Base-by-base conservation (phyloP, 495 filamentous ascomycete genomes). In the Annulohypoxylon stygium region DNA sequence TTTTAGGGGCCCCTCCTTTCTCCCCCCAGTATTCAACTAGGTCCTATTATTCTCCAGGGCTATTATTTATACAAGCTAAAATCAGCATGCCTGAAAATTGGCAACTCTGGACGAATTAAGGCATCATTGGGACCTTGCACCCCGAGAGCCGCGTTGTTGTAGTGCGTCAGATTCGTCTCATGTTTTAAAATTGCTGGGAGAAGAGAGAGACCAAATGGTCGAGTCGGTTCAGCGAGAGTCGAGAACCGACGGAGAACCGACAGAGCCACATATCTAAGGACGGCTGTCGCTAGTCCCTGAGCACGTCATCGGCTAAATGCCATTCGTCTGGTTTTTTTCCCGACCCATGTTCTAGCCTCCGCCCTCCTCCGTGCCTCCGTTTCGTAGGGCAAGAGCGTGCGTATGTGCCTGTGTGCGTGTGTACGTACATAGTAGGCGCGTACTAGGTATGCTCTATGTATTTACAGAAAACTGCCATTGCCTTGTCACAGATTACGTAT, bases 221-320 rank as follows among this genome's bases (percentile, higher is more conserved):
- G 39, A 39, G 57, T 33, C 65, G 61, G 66, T 63, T 58, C 59
- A 65, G 67, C 51, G 51, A 65, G 37, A 50, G 53, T 70, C 72
- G 30, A 30, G 30, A 30, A 30, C 30, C 30, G 30, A 23, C 20
- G 20, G 72, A 70, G 67, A 75, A 63, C 72, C 72, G 72, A 37
- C 33, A 61, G 61, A 57, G 20, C 65, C 16, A 45, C 14, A 10
- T 37, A 26, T 54, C 16, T 57, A 39, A 45, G 67, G 51, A 26
- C 72, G 72, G 70, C 65, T 72, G 51, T 73, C 74, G 70, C 69
- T 73, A 69, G 76, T 76, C 65, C 78, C 59, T 70, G 81, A 84
- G 81, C 82, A 84, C 82, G 82, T 78, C 80, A 84, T 84, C 78
- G 79, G 81, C 82, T 84, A 84, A 76, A 75, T 69, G 11, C 58